Conservation (phyloP, 139 green algal genomes). For the Chlorokybus atmophyticus region DNA sequence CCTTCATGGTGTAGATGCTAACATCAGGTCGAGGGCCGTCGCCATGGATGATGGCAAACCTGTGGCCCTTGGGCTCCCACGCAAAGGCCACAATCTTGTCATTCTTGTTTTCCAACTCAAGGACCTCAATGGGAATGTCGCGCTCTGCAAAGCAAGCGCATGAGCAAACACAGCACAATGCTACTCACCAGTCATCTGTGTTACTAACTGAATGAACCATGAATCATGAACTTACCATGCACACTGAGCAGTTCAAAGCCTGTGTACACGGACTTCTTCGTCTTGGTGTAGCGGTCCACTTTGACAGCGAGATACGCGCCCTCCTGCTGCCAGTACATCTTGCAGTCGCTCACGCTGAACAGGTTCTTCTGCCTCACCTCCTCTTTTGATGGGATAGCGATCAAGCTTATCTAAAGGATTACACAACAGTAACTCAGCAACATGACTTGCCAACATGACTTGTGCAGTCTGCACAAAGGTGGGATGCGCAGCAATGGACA, state of each 20-base stretch:
- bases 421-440: too few relatives aligned
- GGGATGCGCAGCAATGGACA: too few relatives aligned
- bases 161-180: too few relatives aligned
- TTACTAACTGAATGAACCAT: too few relatives aligned
- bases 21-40: slow-evolving; percentile 63
- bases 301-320: slow-evolving; percentile 91
- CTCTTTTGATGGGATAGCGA: slow-evolving; percentile 54
- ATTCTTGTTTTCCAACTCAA: slow-evolving; percentile 45
- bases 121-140: slow-evolving; percentile 70
- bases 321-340: slow-evolving; percentile 90
- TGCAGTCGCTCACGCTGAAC: slow-evolving; percentile 83
- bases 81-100: slow-evolving; percentile 69
- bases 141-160: too few relatives aligned
- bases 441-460: too few relatives aligned
- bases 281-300: slow-evolving; percentile 95
- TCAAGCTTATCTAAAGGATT: too few relatives aligned
- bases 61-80: slow-evolving; percentile 86
- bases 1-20: slow-evolving; percentile 86
- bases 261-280: slow-evolving; percentile 85
- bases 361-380: slow-evolving; percentile 95
- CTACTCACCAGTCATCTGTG: too few relatives aligned
- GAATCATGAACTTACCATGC: too few relatives aligned
- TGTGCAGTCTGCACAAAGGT: too few relatives aligned
- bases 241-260: slow-evolving; percentile 90
- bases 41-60: slow-evolving; percentile 85